Conservation (phyloP, 768 basidiomycete genomes). For the Tulasnella sp. region DNA sequence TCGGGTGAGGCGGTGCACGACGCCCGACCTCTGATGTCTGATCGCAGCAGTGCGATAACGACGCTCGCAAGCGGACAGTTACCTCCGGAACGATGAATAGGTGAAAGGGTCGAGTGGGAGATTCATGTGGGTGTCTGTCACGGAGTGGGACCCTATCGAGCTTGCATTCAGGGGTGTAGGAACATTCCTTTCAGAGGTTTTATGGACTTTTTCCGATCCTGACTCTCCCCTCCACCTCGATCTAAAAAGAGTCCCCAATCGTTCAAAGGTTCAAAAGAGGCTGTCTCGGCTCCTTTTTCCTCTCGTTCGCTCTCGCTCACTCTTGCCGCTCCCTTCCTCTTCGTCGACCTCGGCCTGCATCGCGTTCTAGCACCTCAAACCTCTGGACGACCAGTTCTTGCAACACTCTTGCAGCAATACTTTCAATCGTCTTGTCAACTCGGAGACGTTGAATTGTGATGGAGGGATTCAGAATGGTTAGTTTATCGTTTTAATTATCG, state of each 20-base stretch:
- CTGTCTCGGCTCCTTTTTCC: background rate
- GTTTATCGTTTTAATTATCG: background rate
- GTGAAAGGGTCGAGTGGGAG: background rate
- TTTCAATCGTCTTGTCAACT: background rate
- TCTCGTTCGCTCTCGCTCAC: background rate
- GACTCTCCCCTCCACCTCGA: background rate
- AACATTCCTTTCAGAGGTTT: background rate
- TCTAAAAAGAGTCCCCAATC: background rate
- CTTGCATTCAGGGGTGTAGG: background rate
- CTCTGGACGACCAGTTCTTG: background rate
- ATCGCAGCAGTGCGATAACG: background rate
- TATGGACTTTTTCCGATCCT: background rate
- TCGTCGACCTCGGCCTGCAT: background rate
- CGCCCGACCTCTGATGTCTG: background rate
- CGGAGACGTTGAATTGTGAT: background rate
- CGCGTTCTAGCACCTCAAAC: background rate
- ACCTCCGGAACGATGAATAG: background rate
- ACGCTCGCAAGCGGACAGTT: background rate
- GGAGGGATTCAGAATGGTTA: background rate
- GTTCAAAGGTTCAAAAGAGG: background rate
- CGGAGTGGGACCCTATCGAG: background rate
- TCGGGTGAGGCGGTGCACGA: background rate
- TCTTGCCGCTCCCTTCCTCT: background rate
- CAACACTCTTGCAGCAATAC: background rate
- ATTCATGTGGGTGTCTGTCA: background rate